Evolutionary conservation across 768 basidiomycete genomes (phyloP), one percentile per base, ranked within the genome.

Genomic region (Chiua virens): DNA sequence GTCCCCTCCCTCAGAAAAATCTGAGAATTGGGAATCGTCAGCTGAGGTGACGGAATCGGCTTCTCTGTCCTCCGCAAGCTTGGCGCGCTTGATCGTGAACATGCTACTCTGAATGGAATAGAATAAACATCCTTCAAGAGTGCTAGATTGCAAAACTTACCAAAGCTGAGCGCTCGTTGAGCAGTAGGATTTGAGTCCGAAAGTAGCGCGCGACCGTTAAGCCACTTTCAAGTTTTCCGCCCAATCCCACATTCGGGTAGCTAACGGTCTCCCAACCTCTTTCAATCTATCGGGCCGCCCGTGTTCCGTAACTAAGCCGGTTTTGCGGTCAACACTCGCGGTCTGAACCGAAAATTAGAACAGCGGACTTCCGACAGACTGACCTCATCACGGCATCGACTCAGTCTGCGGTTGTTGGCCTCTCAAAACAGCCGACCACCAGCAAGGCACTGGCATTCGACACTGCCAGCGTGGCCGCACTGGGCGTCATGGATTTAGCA

Each of bases 51-150:
- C 28, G 32, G 51, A 49, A 18, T 30, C 32, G 8, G 46, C 47
- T 34, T 67, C 58, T 39, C 50, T 47, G 28, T 54, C 63, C 41
- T 61, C 56, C 17, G 67, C 63, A 27, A 76, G 71, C 58, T 78
- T 81, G 63, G 70, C 75, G 51, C 79, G 79, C 76, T 86, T 86
- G 37, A 70, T 62, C 18, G 76, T 71, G 53, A 79, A 69, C 80
- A 86, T 85, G 42, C 48, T 59, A 52, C 55, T 40, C 41, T 45
- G 45, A 39, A 42, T 49, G 28, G 9, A 42, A 41, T 35, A 34
- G 39, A 38, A 28, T 11, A 34, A 2, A 5, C 18, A 13, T 11
- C 14, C 28, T 28, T 15, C 20, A 32, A 52, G 35, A 21, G 17
- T 13, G 39, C 6, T 17, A 34, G 4, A 14, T 30, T 11, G 30